phyloP scores from a whole-genome alignment of 768 basidiomycete species.

The Leucogyrophana mollusca region DNA sequence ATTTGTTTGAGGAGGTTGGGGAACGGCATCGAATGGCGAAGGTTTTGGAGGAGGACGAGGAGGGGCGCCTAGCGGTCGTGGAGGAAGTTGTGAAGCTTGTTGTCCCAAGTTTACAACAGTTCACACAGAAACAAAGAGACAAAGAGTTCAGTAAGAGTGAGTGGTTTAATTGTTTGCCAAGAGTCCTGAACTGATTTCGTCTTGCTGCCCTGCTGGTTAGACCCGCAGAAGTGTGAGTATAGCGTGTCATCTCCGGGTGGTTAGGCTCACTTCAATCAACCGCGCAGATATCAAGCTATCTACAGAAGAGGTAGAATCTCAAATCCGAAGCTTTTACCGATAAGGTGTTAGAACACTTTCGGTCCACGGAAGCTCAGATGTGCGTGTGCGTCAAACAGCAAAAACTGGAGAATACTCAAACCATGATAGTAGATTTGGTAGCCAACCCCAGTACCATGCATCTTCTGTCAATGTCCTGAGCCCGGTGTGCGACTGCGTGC shows the following conservation, averaged over 20 bases:
- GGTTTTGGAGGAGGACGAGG: constrained; percentile 70
- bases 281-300: constrained; percentile 74
- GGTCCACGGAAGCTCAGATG: too few relatives aligned
- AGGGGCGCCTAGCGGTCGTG: constrained; percentile 53
- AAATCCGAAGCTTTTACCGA: constrained; percentile 63
- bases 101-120: constrained; percentile 70
- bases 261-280: constrained; percentile 9
- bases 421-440: too few relatives aligned
- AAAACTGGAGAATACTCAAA: too few relatives aligned
- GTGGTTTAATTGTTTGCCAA: constrained; percentile 17
- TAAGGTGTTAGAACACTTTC: constrained; percentile 5
- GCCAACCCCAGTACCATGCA: too few relatives aligned
- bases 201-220: constrained; percentile 23
- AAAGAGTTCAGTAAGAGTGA: constrained; percentile 86
- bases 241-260: not conserved
- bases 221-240: constrained; percentile 52
- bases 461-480: too few relatives aligned
- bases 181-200: constrained; percentile 6
- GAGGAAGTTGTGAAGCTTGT: constrained; percentile 80
- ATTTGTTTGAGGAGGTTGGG: constrained; percentile 73
- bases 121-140: constrained; percentile 71
- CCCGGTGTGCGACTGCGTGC: too few relatives aligned
- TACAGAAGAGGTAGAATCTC: constrained; percentile 68
- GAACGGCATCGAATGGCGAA: constrained; percentile 71
- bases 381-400: too few relatives aligned